Percentiles rank a stretch among this genome's conserved stretches.
These are phyloP conservation scores for Malus sylvestris DNA, from an alignment of 306 rosid species.

Conservation along the genomic window DNA sequence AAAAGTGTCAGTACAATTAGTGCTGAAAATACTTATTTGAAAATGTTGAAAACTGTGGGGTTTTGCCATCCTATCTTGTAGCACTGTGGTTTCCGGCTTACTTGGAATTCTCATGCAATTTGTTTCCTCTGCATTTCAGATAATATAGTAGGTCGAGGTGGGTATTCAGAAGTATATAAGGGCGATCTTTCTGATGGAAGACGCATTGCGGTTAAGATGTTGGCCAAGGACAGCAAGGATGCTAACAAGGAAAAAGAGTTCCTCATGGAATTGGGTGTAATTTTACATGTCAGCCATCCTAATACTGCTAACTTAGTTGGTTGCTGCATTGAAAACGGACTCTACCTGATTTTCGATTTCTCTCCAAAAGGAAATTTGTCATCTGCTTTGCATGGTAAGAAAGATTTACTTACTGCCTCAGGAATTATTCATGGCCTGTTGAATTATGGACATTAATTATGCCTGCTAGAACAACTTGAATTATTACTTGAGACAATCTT, in stretches of 20 bases:
- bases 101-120: not conserved
- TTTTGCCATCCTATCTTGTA: not conserved
- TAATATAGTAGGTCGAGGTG: conserved; percentile 75
- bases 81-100: not conserved
- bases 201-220: conserved; percentile 77
- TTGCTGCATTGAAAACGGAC: conserved; percentile 80
- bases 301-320: conserved; percentile 73
- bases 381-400: conserved; percentile 83
- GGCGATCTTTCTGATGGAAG: conserved; percentile 58
- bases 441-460: not conserved
- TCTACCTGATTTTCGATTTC: conserved; percentile 64
- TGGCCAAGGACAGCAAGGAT: conserved; percentile 71
- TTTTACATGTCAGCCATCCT: conserved; percentile 80
- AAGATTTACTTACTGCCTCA: not conserved
- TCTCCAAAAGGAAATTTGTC: conserved; percentile 84
- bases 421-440: not conserved
- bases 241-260: conserved; percentile 84
- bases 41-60: not conserved
- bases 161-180: conserved; percentile 85
- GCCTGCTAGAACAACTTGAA: not conserved
- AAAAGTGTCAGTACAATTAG: not conserved
- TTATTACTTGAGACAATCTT: not conserved
- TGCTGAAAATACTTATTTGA: not conserved
- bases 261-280: conserved; percentile 84
- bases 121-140: conserved; percentile 29